Evolutionary conservation across 768 basidiomycete genomes (phyloP), one percentile per base, ranked within the genome.

Genomic region (Lactarius psammicola): DNA sequence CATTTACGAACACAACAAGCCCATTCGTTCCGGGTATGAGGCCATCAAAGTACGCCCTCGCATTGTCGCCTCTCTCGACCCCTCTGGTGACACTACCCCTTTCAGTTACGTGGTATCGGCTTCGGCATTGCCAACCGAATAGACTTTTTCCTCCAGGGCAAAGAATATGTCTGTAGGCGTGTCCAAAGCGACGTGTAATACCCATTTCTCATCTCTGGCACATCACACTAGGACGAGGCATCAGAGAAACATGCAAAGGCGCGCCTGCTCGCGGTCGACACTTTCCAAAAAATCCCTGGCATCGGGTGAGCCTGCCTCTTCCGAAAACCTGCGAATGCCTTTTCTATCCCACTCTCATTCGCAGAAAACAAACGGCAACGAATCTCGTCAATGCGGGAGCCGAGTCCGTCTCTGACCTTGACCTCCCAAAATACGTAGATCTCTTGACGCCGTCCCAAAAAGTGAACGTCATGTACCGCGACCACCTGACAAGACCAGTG

Each of bases 311-410:
- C 64, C 56, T 17, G 28, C 36, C 0, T 38, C n/a, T 15, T 18
- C 46, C 20, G 20, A 18, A 18, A 57, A n/a, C 34, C n/a, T 31
- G 26, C 40, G 38, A 33, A n/a, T n/a, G n/a, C n/a, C 6, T 34
- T 54, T 15, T 30, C 20, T 42, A 7, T 42, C 9, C 59, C 51
- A 40, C 54, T 54, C 34, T 55, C 23, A 65, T 54, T 51, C 60
- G 44, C 53, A 72, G 74, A 46, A 15, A 28, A 26, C 59, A 51
- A 15, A 73, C 73, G 26, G 85, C 85, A 10, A 73, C 76, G 40
- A 71, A 77, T n/a, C 78, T 88, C 3, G 78, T 82, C 46, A 77
- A 78, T 7, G 81, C 80, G 6, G 87, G 87, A 4, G 85, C 84
- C 65, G 73, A 61, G 60, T 76, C 77, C 1, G 23, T 82, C 30